These are phyloP conservation scores for Jatropha multifida DNA, from an alignment of 441 rosid species.

Conservation along the genomic window DNA sequence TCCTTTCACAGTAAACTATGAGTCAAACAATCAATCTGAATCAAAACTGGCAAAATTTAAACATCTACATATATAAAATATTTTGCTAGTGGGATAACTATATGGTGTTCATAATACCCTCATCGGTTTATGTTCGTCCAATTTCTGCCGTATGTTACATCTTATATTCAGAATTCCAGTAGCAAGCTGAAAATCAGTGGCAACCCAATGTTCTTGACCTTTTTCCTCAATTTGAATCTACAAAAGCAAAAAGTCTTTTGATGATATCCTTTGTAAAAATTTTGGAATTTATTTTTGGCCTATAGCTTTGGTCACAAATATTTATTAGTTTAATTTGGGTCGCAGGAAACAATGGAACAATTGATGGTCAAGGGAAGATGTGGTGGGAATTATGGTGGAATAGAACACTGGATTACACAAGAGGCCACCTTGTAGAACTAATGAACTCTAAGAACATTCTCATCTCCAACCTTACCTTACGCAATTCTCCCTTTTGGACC, in stretches of 20 bases:
- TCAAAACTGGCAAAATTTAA: neutral
- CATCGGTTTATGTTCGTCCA: neutral
- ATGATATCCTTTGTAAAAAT: neutral
- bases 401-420: slow-evolving; percentile 70
- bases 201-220: neutral
- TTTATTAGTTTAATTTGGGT: slow-evolving; percentile 11
- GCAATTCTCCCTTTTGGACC: slow-evolving; percentile 92
- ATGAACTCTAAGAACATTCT: slow-evolving; percentile 73
- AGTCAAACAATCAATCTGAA: neutral
- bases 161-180: neutral
- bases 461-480: slow-evolving; percentile 79
- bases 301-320: neutral
- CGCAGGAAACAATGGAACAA: slow-evolving; percentile 82
- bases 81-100: neutral
- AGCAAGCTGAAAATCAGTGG: neutral
- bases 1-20: neutral
- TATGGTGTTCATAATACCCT: neutral
- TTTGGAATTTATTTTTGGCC: neutral
- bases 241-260: neutral
- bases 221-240: neutral
- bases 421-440: slow-evolving; percentile 93
- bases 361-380: slow-evolving; percentile 93
- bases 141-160: neutral
- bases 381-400: slow-evolving; percentile 99
- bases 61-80: neutral